A percentile compares a stretch with the other conserved stretches of the same genome.
These are phyloP conservation scores for Colletotrichum sp. DNA, from an alignment of 2,329 filamentous ascomycete species.

Conservation along the genomic window DNA sequence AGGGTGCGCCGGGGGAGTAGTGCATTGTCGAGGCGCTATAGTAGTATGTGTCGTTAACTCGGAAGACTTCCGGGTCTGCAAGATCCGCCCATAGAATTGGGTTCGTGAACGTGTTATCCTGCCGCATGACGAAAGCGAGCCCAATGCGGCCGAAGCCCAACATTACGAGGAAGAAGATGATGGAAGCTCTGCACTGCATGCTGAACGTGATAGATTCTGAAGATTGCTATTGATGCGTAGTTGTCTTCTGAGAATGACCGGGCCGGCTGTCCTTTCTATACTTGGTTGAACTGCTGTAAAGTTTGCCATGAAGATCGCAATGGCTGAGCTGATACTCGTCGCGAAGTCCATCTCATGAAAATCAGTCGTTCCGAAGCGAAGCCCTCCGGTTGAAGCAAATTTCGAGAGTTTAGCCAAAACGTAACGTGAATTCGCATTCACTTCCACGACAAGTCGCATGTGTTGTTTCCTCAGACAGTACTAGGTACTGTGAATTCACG, in stretches of 20 bases:
- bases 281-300: fast-evolving
- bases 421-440: background rate
- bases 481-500: background rate
- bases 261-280: background rate
- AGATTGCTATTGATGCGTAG: background rate
- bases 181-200: background rate
- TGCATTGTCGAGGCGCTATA: slow-evolving; percentile 59
- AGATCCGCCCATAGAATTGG: slow-evolving; percentile 56
- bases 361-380: background rate
- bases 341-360: background rate
- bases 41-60: slow-evolving; percentile 50
- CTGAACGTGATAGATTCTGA: background rate
- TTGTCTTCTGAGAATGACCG: background rate
- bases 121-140: background rate
- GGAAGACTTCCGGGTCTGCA: slow-evolving; percentile 55
- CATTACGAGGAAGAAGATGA: background rate
- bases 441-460: background rate
- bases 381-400: background rate
- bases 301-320: background rate
- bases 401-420: background rate
- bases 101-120: slow-evolving; percentile 41
- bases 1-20: slow-evolving; percentile 57
- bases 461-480: background rate
- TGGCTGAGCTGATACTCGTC: fast-evolving
- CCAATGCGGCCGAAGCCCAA: background rate